These are phyloP conservation scores for Hypomontagnella submonticulosa DNA, from an alignment of 495 filamentous ascomycete genomes.

Conservation along the genomic window DNA sequence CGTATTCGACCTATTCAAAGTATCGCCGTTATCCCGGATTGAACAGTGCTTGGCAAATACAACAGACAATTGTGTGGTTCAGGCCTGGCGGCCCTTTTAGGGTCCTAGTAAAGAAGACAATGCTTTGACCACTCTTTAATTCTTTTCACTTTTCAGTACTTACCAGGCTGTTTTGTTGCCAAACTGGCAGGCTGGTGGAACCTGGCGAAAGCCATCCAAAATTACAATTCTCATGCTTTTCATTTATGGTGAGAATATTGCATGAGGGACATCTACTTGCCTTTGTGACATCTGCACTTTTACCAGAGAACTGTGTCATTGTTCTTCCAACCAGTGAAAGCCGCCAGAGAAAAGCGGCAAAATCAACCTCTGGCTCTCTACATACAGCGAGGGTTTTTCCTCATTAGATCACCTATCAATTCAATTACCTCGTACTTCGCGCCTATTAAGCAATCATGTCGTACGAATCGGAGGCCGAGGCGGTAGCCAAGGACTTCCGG, in stretches of 20 bases:
- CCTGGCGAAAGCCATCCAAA: conserved; percentile 35
- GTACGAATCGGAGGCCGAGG: conserved; percentile 76
- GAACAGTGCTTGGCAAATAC: conserved; percentile 31
- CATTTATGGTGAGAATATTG: conserved; percentile 43
- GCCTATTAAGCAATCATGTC: conserved; percentile 67
- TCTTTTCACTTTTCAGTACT: conserved; percentile 32
- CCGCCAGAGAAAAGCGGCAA: conserved; percentile 5
- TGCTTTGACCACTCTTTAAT: conserved; percentile 38
- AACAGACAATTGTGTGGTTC: conserved; percentile 29
- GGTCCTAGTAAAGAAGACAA: conserved; percentile 39
- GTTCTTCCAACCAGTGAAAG: conserved; percentile 29
- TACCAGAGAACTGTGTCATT: conserved; percentile 31
- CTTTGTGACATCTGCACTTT: conserved; percentile 42
- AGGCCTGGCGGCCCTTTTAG: conserved; percentile 16
- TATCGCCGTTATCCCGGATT: conserved; percentile 7
- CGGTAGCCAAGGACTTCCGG: conserved; percentile 94
- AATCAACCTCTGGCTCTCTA: conserved; percentile 9
- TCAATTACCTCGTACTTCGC: conserved; percentile 26
- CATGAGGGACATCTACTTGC: conserved; percentile 36
- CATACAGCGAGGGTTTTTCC: conserved; percentile 15
- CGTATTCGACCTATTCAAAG: no score
- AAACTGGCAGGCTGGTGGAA: conserved; percentile 34
- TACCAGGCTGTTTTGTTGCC: conserved; percentile 30
- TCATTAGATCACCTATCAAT: conserved; percentile 20
- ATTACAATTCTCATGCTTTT: conserved; percentile 42